A percentile compares a stretch with the other conserved stretches of the same genome.
These are phyloP conservation scores for Arthrobotrys sphaeroides DNA, from an alignment of 2,329 filamentous ascomycete species.

Conservation along the genomic window DNA sequence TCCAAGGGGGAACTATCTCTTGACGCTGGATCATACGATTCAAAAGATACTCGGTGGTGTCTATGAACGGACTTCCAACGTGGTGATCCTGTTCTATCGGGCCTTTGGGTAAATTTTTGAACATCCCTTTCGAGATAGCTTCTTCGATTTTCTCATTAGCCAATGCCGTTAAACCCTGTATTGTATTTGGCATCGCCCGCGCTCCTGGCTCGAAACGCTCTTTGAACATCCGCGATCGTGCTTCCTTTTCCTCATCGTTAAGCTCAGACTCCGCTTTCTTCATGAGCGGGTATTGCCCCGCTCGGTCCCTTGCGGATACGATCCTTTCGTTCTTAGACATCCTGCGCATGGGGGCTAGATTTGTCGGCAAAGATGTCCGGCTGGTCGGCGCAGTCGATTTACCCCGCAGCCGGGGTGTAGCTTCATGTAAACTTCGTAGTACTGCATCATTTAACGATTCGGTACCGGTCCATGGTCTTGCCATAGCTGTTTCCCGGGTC, in stretches of 20 bases:
- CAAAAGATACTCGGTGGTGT: slow-evolving; percentile 97
- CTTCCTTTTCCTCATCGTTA: slow-evolving; percentile 76
- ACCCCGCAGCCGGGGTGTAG: slow-evolving; percentile 75
- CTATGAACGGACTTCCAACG: slow-evolving; percentile 86
- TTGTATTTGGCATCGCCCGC: slow-evolving; percentile 76
- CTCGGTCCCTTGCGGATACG: slow-evolving; percentile 69
- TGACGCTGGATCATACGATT: slow-evolving; percentile 98
- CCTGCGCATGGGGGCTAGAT: slow-evolving; percentile 42
- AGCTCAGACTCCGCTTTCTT: slow-evolving; percentile 67
- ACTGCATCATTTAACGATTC: slow-evolving; percentile 79
- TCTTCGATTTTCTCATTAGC: slow-evolving; percentile 94
- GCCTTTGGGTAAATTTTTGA: slow-evolving; percentile 77
- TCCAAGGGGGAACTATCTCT: slow-evolving; percentile 96
- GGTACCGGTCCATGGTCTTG: slow-evolving; percentile 78
- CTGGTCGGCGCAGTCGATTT: slow-evolving; percentile 59
- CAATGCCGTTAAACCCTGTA: slow-evolving; percentile 80
- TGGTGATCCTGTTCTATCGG: slow-evolving; percentile 82
- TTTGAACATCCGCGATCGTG: slow-evolving; percentile 75
- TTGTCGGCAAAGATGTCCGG: slow-evolving; percentile 56
- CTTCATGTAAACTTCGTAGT: slow-evolving; percentile 84
- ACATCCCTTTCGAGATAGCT: slow-evolving; percentile 89
- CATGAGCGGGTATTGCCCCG: slow-evolving; percentile 66
- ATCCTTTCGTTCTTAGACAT: slow-evolving; percentile 59
- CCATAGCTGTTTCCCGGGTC: slow-evolving; percentile 73
- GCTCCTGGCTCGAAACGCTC: slow-evolving; percentile 81